A percentile compares a stretch with the other conserved stretches of the same genome.
Conservation (phyloP, 495 filamentous ascomycete genomes). For the Annulohypoxylon moriforme region DNA sequence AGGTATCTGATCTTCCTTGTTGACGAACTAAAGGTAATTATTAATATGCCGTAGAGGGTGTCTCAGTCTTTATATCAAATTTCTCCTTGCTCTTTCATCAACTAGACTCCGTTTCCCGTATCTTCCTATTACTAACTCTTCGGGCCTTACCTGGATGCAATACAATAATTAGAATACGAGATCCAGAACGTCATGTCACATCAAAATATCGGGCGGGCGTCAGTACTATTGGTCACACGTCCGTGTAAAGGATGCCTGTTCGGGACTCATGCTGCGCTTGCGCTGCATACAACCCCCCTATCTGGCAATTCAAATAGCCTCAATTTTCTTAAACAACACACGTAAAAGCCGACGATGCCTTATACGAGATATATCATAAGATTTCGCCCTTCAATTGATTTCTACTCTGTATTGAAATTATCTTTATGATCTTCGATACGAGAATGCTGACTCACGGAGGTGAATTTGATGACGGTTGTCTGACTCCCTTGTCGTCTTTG, state of each 20-base stretch:
- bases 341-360: not conserved
- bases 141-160: not conserved
- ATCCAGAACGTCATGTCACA: slow-evolving; percentile 26
- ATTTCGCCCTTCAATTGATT: not conserved
- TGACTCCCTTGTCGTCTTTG: not conserved
- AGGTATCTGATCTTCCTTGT: not conserved
- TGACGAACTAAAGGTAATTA: not conserved
- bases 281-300: slow-evolving; percentile 28
- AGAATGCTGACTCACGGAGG: not conserved
- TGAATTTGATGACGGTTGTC: not conserved
- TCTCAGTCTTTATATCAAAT: slow-evolving; percentile 14
- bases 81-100: too few relatives aligned
- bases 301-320: slow-evolving; percentile 8
- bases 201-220: slow-evolving; percentile 32
- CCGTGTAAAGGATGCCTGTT: slow-evolving; percentile 8
- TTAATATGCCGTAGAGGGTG: not conserved
- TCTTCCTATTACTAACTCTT: not conserved
- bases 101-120: not conserved
- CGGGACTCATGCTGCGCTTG: slow-evolving; percentile 25
- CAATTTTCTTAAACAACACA: slow-evolving; percentile 13
- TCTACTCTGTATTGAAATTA: not conserved
- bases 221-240: slow-evolving; percentile 30
- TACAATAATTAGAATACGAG: slow-evolving; percentile 33
- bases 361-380: slow-evolving; percentile 24
- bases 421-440: slow-evolving; percentile 4